Conservation (phyloP, 306 rosid species). For the Sindora glabra region DNA sequence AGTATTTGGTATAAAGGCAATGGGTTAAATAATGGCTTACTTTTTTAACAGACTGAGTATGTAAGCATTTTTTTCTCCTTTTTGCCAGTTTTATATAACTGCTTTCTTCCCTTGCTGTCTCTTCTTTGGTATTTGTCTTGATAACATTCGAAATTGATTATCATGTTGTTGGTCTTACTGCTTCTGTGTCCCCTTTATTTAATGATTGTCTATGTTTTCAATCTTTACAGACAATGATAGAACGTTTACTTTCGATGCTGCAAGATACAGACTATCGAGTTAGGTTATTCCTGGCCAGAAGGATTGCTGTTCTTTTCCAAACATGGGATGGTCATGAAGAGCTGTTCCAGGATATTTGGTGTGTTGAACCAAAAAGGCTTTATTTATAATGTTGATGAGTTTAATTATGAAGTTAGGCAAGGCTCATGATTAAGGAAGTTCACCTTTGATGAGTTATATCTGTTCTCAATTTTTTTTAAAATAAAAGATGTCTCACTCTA, state of each 20-base stretch:
- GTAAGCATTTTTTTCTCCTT: too few relatives aligned
- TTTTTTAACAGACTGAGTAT: too few relatives aligned
- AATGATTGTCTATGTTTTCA: slow-evolving; percentile 10
- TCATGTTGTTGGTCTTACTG: background rate
- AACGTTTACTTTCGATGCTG: slow-evolving; percentile 58
- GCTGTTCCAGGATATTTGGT: slow-evolving; percentile 89
- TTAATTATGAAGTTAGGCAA: background rate
- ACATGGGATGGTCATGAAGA: slow-evolving; percentile 95
- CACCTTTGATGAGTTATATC: background rate
- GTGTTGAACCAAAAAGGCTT: slow-evolving; percentile 14
- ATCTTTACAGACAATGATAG: slow-evolving; percentile 59
- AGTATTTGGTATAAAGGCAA: too few relatives aligned
- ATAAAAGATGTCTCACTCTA: background rate
- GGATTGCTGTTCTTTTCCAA: slow-evolving; percentile 76
- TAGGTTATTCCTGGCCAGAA: slow-evolving; percentile 63
- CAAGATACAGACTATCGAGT: slow-evolving; percentile 82
- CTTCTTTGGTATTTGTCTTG: background rate
- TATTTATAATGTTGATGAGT: background rate
- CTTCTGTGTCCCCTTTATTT: slow-evolving; percentile 9
- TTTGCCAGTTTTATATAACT: too few relatives aligned
- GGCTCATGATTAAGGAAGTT: too few relatives aligned
- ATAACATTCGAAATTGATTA: background rate
- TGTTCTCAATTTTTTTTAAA: background rate
- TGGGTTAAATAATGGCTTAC: too few relatives aligned
- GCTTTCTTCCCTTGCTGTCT: background rate